These are phyloP conservation scores for Suhomyces wounanorum DNA, from an alignment of 1,139 yeast genomes.

Conservation along the genomic window DNA sequence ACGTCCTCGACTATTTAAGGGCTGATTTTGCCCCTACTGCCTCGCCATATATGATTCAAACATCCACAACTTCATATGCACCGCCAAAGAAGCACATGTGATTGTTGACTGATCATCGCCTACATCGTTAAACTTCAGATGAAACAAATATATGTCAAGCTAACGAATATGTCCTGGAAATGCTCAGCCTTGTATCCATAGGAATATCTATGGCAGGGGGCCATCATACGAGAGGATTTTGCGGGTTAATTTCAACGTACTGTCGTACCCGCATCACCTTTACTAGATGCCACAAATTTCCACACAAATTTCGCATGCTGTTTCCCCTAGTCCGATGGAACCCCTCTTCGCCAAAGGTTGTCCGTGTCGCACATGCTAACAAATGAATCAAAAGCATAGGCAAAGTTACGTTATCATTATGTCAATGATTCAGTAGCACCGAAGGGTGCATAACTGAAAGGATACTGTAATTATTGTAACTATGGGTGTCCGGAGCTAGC, in stretches of 20 bases:
- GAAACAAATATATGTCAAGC: too few species aligned
- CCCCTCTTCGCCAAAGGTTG: neutral
- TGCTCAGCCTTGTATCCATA: too few species aligned
- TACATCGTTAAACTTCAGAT: too few species aligned
- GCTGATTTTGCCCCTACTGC: neutral
- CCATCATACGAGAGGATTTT: neutral
- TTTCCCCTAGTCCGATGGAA: neutral
- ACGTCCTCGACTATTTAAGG: neutral
- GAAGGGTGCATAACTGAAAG: neutral
- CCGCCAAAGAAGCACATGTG: too few species aligned
- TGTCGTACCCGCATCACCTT: neutral
- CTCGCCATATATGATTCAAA: too few species aligned
- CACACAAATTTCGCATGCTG: neutral
- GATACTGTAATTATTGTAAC: neutral
- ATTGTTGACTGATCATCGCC: too few species aligned
- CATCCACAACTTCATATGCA: too few species aligned
- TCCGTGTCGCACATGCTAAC: neutral
- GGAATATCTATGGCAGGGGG: neutral
- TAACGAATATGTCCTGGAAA: too few species aligned
- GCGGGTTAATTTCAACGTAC: neutral
- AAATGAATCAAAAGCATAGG: neutral
- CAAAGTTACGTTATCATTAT: neutral
- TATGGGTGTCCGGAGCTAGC: neutral
- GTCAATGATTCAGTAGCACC: neutral
- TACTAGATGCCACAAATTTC: neutral